Conservation (phyloP, 225 moss, liverwort and hornwort genomes). For the Ulota crispa region DNA sequence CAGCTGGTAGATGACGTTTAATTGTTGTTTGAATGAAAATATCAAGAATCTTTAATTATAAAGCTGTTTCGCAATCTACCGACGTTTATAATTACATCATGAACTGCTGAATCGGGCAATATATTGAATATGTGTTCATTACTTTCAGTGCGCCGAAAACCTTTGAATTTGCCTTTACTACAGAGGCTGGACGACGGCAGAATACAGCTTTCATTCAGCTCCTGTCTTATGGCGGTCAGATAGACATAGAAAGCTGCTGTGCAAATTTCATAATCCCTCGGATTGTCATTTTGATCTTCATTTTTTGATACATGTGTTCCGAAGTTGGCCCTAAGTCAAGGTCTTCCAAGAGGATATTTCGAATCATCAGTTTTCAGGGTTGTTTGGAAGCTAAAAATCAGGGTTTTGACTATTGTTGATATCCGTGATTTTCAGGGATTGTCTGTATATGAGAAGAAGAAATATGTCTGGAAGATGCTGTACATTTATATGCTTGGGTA, state of each 20-base stretch:
- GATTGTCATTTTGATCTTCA: conserved; percentile 5
- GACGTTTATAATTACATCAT: not conserved
- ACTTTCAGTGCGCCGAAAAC: not conserved
- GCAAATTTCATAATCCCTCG: not conserved
- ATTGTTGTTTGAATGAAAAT: conserved; percentile 3
- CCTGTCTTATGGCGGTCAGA: not conserved
- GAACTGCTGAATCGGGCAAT: not conserved
- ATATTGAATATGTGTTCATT: conserved; percentile 11
- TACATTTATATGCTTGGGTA: conserved; percentile 99
- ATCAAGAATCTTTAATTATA: not conserved
- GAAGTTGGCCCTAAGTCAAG: conserved; percentile 10
- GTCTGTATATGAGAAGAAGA: conserved; percentile 96
- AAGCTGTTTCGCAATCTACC: conserved; percentile 2
- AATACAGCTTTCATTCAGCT: not conserved
- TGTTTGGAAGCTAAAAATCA: not conserved
- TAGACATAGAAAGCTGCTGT: conserved; percentile 11
- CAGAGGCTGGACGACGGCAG: not conserved
- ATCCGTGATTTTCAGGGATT: conserved; percentile 70
- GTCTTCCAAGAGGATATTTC: not conserved
- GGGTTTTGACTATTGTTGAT: conserved; percentile 24
- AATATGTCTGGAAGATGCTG: conserved; percentile 99
- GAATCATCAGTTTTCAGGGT: not conserved
- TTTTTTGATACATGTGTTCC: not conserved
- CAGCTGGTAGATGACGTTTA: conserved; percentile 3
- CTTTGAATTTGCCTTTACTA: not conserved